These are phyloP conservation scores for Rhodotorula toruloides DNA, from an alignment of 768 basidiomycete genomes.

Conservation along the genomic window DNA sequence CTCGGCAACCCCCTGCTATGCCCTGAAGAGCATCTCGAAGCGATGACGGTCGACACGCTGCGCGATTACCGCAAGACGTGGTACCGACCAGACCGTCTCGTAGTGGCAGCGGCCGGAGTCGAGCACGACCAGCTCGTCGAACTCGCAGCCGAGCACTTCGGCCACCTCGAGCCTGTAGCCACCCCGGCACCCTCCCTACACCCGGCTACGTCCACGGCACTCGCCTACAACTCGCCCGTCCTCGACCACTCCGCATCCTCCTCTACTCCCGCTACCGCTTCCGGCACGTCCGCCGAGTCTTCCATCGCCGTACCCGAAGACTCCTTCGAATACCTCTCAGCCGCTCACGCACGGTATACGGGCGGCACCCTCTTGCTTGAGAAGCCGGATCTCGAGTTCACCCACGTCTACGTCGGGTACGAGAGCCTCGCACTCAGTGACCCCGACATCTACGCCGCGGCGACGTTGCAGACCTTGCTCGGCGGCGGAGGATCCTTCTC, in stretches of 20 bases:
- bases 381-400: slow-evolving; percentile 60
- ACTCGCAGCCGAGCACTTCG: slow-evolving; percentile 76
- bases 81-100: slow-evolving; percentile 92
- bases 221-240: background rate
- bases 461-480: slow-evolving; percentile 87
- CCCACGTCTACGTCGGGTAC: slow-evolving; percentile 87
- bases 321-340: slow-evolving; percentile 44
- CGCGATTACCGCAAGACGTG: slow-evolving; percentile 65
- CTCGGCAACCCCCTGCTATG: slow-evolving; percentile 89
- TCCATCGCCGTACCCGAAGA: slow-evolving; percentile 10
- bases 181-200: background rate
- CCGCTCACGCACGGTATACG: slow-evolving; percentile 57
- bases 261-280: slow-evolving; percentile 52
- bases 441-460: slow-evolving; percentile 84
- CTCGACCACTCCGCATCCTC: slow-evolving; percentile 40
- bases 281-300: slow-evolving; percentile 42
- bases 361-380: slow-evolving; percentile 72
- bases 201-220: background rate
- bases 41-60: slow-evolving; percentile 61
- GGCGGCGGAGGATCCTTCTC: slow-evolving; percentile 97
- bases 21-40: slow-evolving; percentile 71
- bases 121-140: slow-evolving; percentile 82
- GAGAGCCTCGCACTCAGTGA: slow-evolving; percentile 88
- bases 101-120: slow-evolving; percentile 90
- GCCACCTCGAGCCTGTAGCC: slow-evolving; percentile 53